phyloP scores from a whole-genome alignment of 495 filamentous ascomycete genomes.

The Aspergillus bertholletiae region DNA sequence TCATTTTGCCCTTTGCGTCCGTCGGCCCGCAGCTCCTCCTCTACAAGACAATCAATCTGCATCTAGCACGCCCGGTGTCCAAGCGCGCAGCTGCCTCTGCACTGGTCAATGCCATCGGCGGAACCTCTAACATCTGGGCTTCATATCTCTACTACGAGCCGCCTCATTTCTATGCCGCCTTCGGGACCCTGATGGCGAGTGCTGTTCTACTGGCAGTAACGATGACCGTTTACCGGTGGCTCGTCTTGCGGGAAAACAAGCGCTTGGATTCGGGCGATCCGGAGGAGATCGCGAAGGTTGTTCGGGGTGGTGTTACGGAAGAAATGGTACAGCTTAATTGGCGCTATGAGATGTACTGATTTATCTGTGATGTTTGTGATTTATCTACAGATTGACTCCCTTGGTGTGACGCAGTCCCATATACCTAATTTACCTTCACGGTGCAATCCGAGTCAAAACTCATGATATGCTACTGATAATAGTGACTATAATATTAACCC shows the following conservation, averaged over 20 bases:
- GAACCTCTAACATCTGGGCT: conserved; percentile 66
- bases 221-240: conserved; percentile 33
- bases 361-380: neutral
- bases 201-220: conserved; percentile 28
- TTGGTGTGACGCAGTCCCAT: no score
- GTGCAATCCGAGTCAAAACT: no score
- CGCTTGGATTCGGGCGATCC: conserved; percentile 29
- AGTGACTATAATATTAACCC: no score
- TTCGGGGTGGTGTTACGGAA: conserved; percentile 36
- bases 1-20: conserved; percentile 65
- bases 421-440: no score
- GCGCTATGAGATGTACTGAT: conserved; percentile 42
- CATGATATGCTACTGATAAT: no score
- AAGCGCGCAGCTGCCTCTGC: conserved; percentile 82
- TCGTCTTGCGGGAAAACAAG: conserved; percentile 32
- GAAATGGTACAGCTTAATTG: conserved; percentile 38
- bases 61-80: conserved; percentile 75
- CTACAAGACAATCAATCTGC: conserved; percentile 76
- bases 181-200: conserved; percentile 31
- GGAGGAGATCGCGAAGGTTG: conserved; percentile 26
- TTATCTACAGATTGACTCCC: no score
- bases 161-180: conserved; percentile 35
- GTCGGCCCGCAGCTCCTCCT: conserved; percentile 65
- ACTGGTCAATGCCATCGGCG: conserved; percentile 78
- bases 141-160: conserved; percentile 63